Base-by-base conservation (phyloP, 805 yeast species). In the Ogataea nitratoaversa region DNA sequence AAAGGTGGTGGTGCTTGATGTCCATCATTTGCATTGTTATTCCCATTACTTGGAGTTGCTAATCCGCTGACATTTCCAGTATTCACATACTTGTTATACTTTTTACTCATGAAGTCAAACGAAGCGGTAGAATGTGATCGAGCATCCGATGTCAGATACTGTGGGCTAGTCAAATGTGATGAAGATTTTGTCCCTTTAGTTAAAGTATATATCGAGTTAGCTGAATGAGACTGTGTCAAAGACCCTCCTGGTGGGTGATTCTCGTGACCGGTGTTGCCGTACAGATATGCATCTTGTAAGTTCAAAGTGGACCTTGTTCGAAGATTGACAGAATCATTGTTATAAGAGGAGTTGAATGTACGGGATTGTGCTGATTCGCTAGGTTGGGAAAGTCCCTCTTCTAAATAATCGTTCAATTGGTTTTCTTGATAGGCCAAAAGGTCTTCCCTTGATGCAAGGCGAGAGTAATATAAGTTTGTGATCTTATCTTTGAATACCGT, bases 231-330 rank as follows among this genome's bases (percentile, higher is more conserved):
- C 11, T 47, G 45, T 6, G 41, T 19, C 18, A 49, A 34, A 18
- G 32, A 24, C 2, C 50, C 47, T 20, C 16, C 16, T 17, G 8
- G 16, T 6, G 17, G 24, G 17, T 19, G 14, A 12, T 23, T 18
- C 25, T 19, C 12, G 18, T 33, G 17, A 8, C n/a, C 12, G n/a
- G 14, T 9, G 14, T 5, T 27, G 18, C 32, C 13, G 12, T 29
- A 13, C 3, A 22, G 18, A 14, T 19, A 30, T 2, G 28, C 27
- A 5, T 57, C 62, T 8, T 52, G 53, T 25, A 59, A 44, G 31
- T 53, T 59, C 38, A 53, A 31, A 1, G 62, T 57, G 6, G 65
- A 58, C 32, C 66, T 45, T 4, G 65, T 62, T 28, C 66, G 43
- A 17, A 61, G 40, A 3, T 50, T 53, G 14, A 34, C 32, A 11